phyloP scores from a whole-genome alignment of 2,329 filamentous ascomycete species.

The Colletotrichum sp. region DNA sequence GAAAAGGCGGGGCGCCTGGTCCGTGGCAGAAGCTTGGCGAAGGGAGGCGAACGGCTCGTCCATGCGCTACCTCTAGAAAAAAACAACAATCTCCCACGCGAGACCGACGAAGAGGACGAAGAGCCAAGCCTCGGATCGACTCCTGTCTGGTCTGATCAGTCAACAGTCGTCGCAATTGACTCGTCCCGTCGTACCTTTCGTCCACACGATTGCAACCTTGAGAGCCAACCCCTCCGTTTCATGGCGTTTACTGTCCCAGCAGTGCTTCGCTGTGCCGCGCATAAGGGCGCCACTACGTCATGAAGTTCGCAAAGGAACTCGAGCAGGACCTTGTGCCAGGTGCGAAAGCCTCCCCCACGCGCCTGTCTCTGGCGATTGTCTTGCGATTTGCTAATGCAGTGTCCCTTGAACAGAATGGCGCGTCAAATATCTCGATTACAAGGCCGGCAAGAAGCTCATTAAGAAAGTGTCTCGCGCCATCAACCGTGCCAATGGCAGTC shows the following conservation, averaged over 20 bases:
- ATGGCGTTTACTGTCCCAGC: conserved; percentile 1
- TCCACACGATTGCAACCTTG: not conserved
- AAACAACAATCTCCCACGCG: not conserved
- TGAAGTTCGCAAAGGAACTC: conserved; percentile 78
- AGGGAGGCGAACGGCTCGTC: not conserved
- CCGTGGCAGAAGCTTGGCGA: conserved; percentile 4
- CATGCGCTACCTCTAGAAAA: not conserved
- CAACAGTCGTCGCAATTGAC: not conserved
- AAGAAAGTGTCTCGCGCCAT: conserved; percentile 81
- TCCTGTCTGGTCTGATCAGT: not conserved
- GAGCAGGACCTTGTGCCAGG: conserved; percentile 87
- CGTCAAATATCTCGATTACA: conserved; percentile 93
- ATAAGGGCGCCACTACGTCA: conserved; percentile 38
- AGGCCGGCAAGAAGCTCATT: conserved; percentile 91
- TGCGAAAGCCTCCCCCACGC: conserved; percentile 33
- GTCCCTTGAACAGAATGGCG: conserved; percentile 72
- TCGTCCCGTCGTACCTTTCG: not conserved
- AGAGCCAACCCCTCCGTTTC: not conserved
- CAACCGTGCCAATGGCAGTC: conserved; percentile 49
- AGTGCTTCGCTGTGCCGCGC: not conserved
- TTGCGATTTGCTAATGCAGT: not conserved
- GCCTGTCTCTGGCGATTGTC: not conserved
- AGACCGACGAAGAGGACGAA: not conserved
- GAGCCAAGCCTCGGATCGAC: not conserved
- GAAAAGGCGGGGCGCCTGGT: not conserved